These are phyloP conservation scores for Trametes sanguinea DNA, from an alignment of 768 basidiomycete species.

Conservation along the genomic window DNA sequence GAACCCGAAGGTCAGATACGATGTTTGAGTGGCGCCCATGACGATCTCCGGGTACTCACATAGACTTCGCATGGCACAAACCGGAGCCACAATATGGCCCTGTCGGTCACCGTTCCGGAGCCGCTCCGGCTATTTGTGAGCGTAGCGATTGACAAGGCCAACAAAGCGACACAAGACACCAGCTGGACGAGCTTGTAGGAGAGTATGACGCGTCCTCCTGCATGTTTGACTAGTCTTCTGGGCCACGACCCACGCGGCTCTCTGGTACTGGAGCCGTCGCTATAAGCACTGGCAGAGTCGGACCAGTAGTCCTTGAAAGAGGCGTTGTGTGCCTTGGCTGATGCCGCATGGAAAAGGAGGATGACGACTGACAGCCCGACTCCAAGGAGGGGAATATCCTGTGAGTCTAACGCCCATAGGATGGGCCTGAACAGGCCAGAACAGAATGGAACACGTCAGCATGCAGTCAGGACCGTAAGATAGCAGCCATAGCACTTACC, in stretches of 20 bases:
- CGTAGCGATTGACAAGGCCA: not conserved
- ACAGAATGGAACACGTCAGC: no score
- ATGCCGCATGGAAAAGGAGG: not conserved
- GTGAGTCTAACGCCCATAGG: not conserved
- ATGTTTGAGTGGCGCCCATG: not conserved
- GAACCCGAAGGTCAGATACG: not conserved
- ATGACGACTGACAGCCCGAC: not conserved
- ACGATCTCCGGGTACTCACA: not conserved
- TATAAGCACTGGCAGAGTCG: no score
- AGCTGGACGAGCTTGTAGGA: not conserved
- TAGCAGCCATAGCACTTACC: no score
- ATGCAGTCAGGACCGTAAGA: no score
- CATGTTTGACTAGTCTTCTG: not conserved
- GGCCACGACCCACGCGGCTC: no score
- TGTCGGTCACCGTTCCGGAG: not conserved
- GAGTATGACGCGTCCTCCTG: not conserved
- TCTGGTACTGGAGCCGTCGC: no score
- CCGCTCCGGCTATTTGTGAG: no score
- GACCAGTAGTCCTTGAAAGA: no score
- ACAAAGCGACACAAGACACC: not conserved
- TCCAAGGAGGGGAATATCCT: not conserved
- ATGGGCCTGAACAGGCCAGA: not conserved
- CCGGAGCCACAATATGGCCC: not conserved
- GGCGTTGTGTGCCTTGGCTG: not conserved
- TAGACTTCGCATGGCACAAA: conserved; percentile 1